Evolutionary conservation across 139 green algal genomes (phyloP), one percentile per base, ranked within the genome.

Genomic region (Coccomyxa sp.): DNA sequence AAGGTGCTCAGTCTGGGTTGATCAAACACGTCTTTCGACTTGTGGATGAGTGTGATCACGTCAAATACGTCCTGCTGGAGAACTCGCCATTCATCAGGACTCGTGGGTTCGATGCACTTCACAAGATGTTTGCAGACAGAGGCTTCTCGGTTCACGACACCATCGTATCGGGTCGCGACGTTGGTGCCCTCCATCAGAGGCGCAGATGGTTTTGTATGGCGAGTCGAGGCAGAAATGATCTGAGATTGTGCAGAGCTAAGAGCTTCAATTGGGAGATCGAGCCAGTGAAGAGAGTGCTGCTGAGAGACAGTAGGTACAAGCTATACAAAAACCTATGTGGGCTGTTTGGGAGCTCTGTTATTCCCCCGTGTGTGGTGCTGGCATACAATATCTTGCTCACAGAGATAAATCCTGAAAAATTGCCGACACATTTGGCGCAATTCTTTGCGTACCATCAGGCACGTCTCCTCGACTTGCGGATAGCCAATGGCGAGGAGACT

Each of bases 1-100:
- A 58, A 58, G 44, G 44, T 58, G 44, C 44, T 58, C 44, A 58
- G 44, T 58, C 44, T 58, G 44, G 44, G 44, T 58, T 58, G 44
- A 58, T 58, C 44, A 58, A 58, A 58, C 44, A 58, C 44, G 44
- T 58, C 44, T 58, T 58, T 58, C 44, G 44, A 58, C 44, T 58
- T 58, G 44, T 58, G 44, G 44, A 58, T 58, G 44, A 58, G 44
- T 58, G 44, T 58, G 44, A 58, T 58, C 44, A 58, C 44, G 44
- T 58, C 44, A 58, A 58, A 58, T 58, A 58, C 44, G 44, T 58
- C 44, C 44, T 58, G 14, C 44, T 58, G 44, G 44, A 58, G 44
- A 58, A 58, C 44, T 58, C 44, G 44, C 44, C 44, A 58, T 58
- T 58, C 44, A 58, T 58, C 44, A 58, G 44, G 44, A 58, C 44